These are phyloP conservation scores for Coniochaeta sp. DNA, from an alignment of 2,329 filamentous ascomycete genomes.

Conservation along the genomic window DNA sequence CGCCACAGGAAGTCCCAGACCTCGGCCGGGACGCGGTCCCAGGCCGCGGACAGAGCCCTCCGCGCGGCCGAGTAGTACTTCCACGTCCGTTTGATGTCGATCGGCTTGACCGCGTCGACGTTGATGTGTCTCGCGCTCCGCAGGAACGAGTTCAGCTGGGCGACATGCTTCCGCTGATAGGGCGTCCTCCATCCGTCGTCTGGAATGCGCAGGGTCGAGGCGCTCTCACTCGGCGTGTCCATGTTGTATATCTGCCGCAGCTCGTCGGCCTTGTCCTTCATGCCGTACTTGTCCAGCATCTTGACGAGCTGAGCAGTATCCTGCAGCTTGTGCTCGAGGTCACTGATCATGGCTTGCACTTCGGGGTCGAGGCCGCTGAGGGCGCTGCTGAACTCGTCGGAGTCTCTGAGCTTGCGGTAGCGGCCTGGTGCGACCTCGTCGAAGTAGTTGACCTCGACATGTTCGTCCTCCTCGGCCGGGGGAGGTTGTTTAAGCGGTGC, in stretches of 20 bases:
- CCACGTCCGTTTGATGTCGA: conserved; percentile 30
- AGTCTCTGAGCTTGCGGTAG: conserved; percentile 7
- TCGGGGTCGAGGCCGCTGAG: conserved; percentile 14
- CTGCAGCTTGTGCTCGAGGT: conserved; percentile 25
- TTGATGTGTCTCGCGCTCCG: conserved; percentile 24
- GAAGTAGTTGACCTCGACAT: conserved; percentile 15
- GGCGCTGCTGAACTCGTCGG: conserved; percentile 12
- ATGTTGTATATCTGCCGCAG: conserved; percentile 22
- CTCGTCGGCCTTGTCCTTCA: conserved; percentile 20
- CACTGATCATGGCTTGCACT: conserved; percentile 13
- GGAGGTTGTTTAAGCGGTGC: not conserved
- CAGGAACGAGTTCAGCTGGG: conserved; percentile 20
- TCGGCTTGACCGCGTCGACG: conserved; percentile 20
- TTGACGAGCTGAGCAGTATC: conserved; percentile 17
- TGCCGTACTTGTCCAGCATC: conserved; percentile 16
- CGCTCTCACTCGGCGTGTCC: conserved; percentile 21
- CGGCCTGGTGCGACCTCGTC: conserved; percentile 53
- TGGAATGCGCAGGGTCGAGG: not conserved
- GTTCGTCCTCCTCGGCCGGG: not conserved
- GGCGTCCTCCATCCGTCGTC: conserved; percentile 6
- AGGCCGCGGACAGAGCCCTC: conserved; percentile 32
- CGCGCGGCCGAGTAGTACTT: conserved; percentile 41
- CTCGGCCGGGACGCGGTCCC: conserved; percentile 49
- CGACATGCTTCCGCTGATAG: conserved; percentile 8
- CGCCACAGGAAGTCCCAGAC: conserved; percentile 63